These are phyloP conservation scores for Mortierella sp. DNA, from an alignment of 371 early-diverging fungal genomes.

Conservation along the genomic window DNA sequence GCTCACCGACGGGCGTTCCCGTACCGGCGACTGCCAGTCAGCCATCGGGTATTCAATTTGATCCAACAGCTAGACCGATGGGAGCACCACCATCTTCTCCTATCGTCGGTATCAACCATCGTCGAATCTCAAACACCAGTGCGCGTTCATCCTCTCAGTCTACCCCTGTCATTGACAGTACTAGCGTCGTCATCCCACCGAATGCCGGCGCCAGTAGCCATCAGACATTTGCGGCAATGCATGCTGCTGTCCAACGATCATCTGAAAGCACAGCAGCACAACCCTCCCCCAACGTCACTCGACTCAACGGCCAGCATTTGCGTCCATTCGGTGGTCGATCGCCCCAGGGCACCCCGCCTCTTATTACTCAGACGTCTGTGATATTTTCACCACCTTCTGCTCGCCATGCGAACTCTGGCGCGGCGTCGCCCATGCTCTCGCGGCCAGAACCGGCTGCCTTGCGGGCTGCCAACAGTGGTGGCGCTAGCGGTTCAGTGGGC, in stretches of 20 bases:
- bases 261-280: not conserved
- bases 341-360: conserved; percentile 28
- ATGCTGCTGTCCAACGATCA: conserved; percentile 6
- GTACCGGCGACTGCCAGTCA: conserved; percentile 17
- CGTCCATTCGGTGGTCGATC: conserved; percentile 22
- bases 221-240: conserved; percentile 32
- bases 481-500: conserved; percentile 2
- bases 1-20: conserved; percentile 28
- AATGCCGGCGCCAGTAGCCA: conserved; percentile 9
- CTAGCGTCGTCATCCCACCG: conserved; percentile 24
- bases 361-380: conserved; percentile 21
- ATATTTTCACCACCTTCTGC: conserved; percentile 36
- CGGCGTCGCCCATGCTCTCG: conserved; percentile 38
- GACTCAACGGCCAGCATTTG: conserved; percentile 18
- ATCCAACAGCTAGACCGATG: conserved; percentile 27
- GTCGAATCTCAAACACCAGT: conserved; percentile 29
- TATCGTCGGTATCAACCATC: conserved; percentile 4
- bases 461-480: conserved; percentile 8
- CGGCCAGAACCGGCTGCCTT: conserved; percentile 31
- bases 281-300: conserved; percentile 1
- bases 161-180: conserved; percentile 11
- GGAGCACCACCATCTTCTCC: conserved; percentile 34
- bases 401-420: conserved; percentile 19
- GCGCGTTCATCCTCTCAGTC: conserved; percentile 18
- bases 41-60: conserved; percentile 35